Evolutionary conservation across 2,329 filamentous ascomycete genomes (phyloP), one percentile per base, ranked within the genome.

Genomic region (Hyphodiscus sp.): DNA sequence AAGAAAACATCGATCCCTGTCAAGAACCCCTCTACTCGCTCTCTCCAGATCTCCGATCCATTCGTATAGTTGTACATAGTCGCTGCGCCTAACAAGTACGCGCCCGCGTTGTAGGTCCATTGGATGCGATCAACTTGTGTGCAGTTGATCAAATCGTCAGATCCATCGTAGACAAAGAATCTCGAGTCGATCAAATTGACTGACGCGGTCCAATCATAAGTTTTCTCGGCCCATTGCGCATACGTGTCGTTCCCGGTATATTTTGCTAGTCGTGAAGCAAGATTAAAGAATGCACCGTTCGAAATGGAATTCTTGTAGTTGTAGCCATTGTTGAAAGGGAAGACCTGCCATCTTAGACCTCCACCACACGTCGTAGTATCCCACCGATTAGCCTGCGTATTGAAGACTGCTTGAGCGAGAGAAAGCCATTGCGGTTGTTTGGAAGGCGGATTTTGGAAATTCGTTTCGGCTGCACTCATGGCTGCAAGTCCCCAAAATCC

Each of bases 311-410:
- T 84, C 64, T 84, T 94, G 76, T 92, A 91, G 62, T 86, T 79
- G 70, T 85, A 95, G 15, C 90, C 91, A 42, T 79, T 82, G 66
- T 95, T 94, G 74, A 88, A 91, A 1, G 80, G 76, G 67, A 87
- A 92, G 47, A 95, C 90, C 71, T 95, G 90, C 88, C 88, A 92
- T 57, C 87, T 80, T 49, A 94, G 69, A 6, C 89, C 90, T 42
- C 89, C 89, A n/a, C 75, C 76, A 62, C 89, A 95, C 49, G 80
- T 72, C 1, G 75, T 69, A 1, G 68, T 74, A 58, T 91, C 87
- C 89, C 88, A 94, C 41, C 88, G 81, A 26, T 75, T 73, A 2
- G 82, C 83, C 64, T 92, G 88, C 1, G 83, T 85, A 68, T 95
- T 89, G 74, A 94, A 95, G 29, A 90, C 86, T 49, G 85, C 87